Conservation (phyloP, 352 stramenopile species). For the Phytopythium vexans region DNA sequence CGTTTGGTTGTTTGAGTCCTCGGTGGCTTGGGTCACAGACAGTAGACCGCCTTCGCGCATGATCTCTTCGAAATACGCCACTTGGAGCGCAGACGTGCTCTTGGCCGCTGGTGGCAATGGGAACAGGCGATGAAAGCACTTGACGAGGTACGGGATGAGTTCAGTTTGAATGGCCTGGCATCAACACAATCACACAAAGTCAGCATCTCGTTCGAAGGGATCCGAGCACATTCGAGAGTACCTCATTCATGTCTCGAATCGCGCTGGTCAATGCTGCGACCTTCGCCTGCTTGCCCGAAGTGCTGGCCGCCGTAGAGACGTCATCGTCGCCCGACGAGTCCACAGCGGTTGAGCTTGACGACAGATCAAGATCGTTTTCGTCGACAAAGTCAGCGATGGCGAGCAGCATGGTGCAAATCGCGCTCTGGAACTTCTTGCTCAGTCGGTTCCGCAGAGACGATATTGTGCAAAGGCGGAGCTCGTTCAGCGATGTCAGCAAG, state of each 20-base stretch:
- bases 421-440: slow-evolving; percentile 50
- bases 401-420: slow-evolving; percentile 45
- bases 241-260: slow-evolving; percentile 57
- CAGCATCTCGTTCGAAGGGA: background rate
- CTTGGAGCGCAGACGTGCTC: slow-evolving; percentile 10
- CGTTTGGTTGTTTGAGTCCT: too few species aligned
- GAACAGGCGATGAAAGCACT: slow-evolving; percentile 74
- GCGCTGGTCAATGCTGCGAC: slow-evolving; percentile 25
- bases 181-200: background rate
- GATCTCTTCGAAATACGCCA: slow-evolving; percentile 33
- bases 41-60: slow-evolving; percentile 44
- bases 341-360: background rate
- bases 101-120: slow-evolving; percentile 20
- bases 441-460: slow-evolving; percentile 56
- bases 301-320: background rate
- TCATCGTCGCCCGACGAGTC: slow-evolving; percentile 7
- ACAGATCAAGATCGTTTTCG: slow-evolving; percentile 46
- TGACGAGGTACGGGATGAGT: slow-evolving; percentile 63
- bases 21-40: too few species aligned
- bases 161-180: slow-evolving; percentile 48
- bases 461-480: slow-evolving; percentile 78
- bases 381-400: slow-evolving; percentile 50
- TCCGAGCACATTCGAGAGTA: slow-evolving; percentile 5
- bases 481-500: slow-evolving; percentile 76
- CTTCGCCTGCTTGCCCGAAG: slow-evolving; percentile 18